Conservation (phyloP, 208 protist genomes). For the Leishmania major region DNA sequence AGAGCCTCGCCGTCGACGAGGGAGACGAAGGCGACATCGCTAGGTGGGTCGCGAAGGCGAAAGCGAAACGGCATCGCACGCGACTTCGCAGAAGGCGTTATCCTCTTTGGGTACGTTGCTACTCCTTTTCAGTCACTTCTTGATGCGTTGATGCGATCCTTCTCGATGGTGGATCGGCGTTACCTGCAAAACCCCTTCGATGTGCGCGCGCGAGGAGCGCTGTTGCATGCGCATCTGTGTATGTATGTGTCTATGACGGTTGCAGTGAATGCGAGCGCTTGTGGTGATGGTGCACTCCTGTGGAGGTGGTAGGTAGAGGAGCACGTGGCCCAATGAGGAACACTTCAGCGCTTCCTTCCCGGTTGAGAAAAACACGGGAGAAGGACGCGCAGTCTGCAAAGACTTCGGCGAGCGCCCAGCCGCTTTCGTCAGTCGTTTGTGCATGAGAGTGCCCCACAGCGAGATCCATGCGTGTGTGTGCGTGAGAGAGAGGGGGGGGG, state of each 20-base stretch:
- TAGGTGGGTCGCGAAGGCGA: conserved; percentile 49
- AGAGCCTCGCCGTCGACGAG: conserved; percentile 67
- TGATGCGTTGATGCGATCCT: neutral
- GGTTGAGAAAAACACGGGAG: neutral
- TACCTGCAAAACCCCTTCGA: neutral
- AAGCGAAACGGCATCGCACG: conserved; percentile 68
- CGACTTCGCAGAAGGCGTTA: neutral
- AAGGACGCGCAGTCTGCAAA: neutral
- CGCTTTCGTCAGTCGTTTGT: neutral
- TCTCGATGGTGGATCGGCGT: neutral
- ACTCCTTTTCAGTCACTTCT: neutral
- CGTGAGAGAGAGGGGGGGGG: neutral
- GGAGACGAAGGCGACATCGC: conserved; percentile 73
- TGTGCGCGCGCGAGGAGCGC: neutral
- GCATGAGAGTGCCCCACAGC: neutral
- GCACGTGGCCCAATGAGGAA: neutral
- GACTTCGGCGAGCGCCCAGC: neutral
- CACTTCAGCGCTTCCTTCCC: neutral
- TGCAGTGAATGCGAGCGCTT: neutral
- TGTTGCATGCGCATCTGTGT: neutral
- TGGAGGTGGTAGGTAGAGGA: neutral
- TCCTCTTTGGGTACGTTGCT: neutral
- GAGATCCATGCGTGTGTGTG: neutral
- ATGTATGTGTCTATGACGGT: neutral
- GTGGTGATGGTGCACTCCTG: neutral